Percentiles rank a stretch among this genome's conserved stretches.
phyloP scores from a whole-genome alignment of 2,329 filamentous ascomycete genomes.

The Fusarium irregulare region DNA sequence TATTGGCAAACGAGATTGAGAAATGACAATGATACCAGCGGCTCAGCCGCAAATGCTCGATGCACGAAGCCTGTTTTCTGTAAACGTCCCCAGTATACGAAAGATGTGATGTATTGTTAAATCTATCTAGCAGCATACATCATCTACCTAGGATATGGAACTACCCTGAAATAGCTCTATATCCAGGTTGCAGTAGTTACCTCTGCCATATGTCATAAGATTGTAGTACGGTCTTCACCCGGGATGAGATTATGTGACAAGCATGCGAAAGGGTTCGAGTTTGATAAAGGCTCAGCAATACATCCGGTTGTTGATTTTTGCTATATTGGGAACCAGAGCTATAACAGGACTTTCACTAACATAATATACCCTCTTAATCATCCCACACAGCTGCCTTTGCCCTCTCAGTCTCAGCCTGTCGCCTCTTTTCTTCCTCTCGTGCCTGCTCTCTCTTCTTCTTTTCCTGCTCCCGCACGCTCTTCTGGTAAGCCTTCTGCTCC shows the following conservation, averaged over 20 bases:
- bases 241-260: not conserved
- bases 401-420: conserved; percentile 74
- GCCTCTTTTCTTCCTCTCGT: conserved; percentile 70
- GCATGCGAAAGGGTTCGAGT: not conserved
- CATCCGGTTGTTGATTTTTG: not conserved
- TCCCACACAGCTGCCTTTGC: conserved; percentile 92
- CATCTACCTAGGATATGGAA: too few species aligned
- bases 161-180: too few species aligned
- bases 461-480: conserved; percentile 84
- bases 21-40: conserved; percentile 44
- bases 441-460: conserved; percentile 79
- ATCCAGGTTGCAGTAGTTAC: too few species aligned
- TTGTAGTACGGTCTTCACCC: too few species aligned
- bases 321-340: not conserved
- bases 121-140: not conserved
- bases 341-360: not conserved
- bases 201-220: too few species aligned
- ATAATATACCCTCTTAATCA: conserved; percentile 57
- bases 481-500: conserved; percentile 89
- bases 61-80: conserved; percentile 10
- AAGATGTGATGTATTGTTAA: not conserved
- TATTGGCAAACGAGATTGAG: conserved; percentile 38
- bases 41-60: conserved; percentile 38
- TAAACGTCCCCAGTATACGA: not conserved
- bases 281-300: not conserved